Percentiles rank a stretch among this genome's conserved stretches.
These are phyloP conservation scores for Xylariaceae sp. DNA, from an alignment of 2,329 filamentous ascomycete genomes.

Conservation along the genomic window DNA sequence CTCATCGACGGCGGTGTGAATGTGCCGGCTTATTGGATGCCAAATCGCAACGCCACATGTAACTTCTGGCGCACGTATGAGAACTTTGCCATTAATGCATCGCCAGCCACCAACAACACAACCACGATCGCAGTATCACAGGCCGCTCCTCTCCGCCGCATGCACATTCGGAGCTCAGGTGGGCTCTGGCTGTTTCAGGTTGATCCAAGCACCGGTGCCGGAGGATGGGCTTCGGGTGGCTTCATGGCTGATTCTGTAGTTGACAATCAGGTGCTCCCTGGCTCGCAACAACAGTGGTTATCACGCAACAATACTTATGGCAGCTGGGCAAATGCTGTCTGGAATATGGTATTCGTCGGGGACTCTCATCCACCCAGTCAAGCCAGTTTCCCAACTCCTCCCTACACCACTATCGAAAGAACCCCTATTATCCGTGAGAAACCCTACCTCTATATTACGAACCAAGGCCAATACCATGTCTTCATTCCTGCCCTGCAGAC, in stretches of 20 bases:
- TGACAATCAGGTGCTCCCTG: constrained; percentile 36
- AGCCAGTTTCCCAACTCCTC: constrained; percentile 30
- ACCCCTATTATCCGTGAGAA: constrained; percentile 39
- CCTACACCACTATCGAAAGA: constrained; percentile 36
- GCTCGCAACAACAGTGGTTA: constrained; percentile 41
- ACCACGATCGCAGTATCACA: constrained; percentile 41
- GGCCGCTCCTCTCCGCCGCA: constrained; percentile 36
- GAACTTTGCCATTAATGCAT: constrained; percentile 39
- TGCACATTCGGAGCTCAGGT: constrained; percentile 37
- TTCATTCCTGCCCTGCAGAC: constrained; percentile 36
- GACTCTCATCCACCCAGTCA: constrained; percentile 34
- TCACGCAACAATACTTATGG: constrained; percentile 39
- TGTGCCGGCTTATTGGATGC: constrained; percentile 41
- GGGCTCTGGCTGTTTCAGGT: constrained; percentile 41
- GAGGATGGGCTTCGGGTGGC: constrained; percentile 39
- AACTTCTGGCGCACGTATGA: constrained; percentile 40
- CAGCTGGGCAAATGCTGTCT: constrained; percentile 39
- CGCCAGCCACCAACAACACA: constrained; percentile 36
- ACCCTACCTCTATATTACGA: constrained; percentile 34
- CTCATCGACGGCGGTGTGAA: constrained; percentile 38
- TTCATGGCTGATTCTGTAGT: constrained; percentile 40
- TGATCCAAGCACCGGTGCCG: constrained; percentile 35
- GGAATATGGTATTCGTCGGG: constrained; percentile 41
- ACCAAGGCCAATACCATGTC: constrained; percentile 31
- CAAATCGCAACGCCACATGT: constrained; percentile 39